Conservation (phyloP, 345 rosid species). For the Camelina sativa region DNA sequence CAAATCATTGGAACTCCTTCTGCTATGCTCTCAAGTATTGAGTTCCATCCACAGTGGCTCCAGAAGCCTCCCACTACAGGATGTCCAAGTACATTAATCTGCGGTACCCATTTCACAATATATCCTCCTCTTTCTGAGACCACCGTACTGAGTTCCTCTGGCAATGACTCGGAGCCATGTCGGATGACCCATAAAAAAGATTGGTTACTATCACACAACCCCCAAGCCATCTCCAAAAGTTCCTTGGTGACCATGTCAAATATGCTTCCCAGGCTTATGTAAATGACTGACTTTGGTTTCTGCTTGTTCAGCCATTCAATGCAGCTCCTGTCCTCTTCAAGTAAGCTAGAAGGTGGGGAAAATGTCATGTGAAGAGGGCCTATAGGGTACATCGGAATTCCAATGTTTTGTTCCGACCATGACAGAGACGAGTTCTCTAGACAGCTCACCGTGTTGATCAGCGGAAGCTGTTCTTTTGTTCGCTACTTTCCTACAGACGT, state of each 20-base stretch:
- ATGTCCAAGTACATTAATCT: conserved; percentile 36
- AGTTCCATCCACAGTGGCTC: conserved; percentile 52
- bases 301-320: conserved; percentile 52
- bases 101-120: conserved; percentile 45
- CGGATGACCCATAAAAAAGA: conserved; percentile 47
- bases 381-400: background rate
- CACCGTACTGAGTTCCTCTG: conserved; percentile 25
- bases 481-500: background rate
- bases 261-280: conserved; percentile 62
- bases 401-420: background rate
- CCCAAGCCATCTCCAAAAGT: conserved; percentile 45
- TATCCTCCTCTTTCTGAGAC: conserved; percentile 32
- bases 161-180: conserved; percentile 28
- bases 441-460: conserved; percentile 28
- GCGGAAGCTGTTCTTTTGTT: conserved; percentile 31
- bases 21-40: conserved; percentile 43
- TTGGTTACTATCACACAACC: conserved; percentile 40
- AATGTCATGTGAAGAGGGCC: conserved; percentile 32
- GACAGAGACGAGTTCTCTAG: conserved; percentile 23
- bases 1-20: conserved; percentile 51
- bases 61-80: conserved; percentile 44
- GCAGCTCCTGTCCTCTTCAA: conserved; percentile 47
- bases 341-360: background rate
- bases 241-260: conserved; percentile 11
- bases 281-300: conserved; percentile 48